Conservation (phyloP, 306 rosid genomes). For the Casuarina equisetifolia region DNA sequence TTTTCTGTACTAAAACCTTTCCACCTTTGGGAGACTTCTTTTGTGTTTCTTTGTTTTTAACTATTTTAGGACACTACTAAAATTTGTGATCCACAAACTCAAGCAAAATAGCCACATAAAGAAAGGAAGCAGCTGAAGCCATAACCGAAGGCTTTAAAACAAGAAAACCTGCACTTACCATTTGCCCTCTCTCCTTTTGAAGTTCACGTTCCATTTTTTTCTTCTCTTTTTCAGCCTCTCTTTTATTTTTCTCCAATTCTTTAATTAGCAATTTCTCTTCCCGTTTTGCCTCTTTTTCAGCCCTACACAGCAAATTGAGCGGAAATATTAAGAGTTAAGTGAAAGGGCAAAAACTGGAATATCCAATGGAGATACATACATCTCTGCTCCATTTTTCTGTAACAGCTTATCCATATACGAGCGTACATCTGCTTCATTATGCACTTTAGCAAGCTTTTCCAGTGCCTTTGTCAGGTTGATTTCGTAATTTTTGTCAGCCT, state of each 20-base stretch:
- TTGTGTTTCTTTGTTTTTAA: background rate
- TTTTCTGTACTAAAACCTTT: background rate
- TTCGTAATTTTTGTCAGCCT: conserved; percentile 42
- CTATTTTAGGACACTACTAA: background rate
- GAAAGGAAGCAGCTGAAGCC: conserved; percentile 8
- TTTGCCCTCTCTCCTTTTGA: conserved; percentile 48
- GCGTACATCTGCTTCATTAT: conserved; percentile 59
- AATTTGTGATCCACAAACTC: background rate
- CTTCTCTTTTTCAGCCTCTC: conserved; percentile 66
- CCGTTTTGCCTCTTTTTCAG: conserved; percentile 59
- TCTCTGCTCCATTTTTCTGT: conserved; percentile 56
- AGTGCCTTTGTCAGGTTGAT: conserved; percentile 54
- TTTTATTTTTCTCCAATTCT: conserved; percentile 66
- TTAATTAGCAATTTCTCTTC: conserved; percentile 66
- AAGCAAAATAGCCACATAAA: background rate
- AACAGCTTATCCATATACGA: conserved; percentile 47
- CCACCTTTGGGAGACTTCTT: background rate
- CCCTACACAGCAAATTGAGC: conserved; percentile 45
- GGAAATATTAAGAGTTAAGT: conserved; percentile 1
- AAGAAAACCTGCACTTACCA: conserved; percentile 45
- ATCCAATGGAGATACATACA: conserved; percentile 42
- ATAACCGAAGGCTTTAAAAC: conserved; percentile 6
- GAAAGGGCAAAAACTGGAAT: conserved; percentile 20
- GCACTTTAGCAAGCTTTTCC: conserved; percentile 57
- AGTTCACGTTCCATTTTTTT: conserved; percentile 47